A percentile compares a stretch with the other conserved stretches of the same genome.
phyloP scores from a whole-genome alignment of 352 stramenopile genomes.

The Phytophthora europaea region DNA sequence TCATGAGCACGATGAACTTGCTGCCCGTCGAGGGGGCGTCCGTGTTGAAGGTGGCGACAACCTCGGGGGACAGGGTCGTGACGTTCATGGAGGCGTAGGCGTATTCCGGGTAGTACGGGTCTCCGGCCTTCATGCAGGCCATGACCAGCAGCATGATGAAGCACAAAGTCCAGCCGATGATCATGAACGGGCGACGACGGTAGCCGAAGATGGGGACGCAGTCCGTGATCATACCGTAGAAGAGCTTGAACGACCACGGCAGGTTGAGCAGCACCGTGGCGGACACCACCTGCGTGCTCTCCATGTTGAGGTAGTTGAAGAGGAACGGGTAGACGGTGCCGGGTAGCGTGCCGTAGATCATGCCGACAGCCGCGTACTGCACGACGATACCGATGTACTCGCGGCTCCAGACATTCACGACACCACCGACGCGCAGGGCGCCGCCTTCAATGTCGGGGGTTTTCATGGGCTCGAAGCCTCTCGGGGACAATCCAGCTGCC shows the following conservation, averaged over 20 bases:
- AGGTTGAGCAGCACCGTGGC: constrained; percentile 52
- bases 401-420: constrained; percentile 42
- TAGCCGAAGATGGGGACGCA: constrained; percentile 62
- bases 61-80: constrained; percentile 29
- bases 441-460: constrained; percentile 49
- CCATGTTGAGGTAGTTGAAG: constrained; percentile 61
- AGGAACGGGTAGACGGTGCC: constrained; percentile 59
- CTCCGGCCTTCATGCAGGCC: constrained; percentile 46
- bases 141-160: constrained; percentile 54
- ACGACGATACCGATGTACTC: constrained; percentile 56
- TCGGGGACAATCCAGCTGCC: constrained; percentile 29
- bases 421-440: constrained; percentile 49
- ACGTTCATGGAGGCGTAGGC: constrained; percentile 43
- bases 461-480: constrained; percentile 41
- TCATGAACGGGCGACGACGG: constrained; percentile 65
- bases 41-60: constrained; percentile 46
- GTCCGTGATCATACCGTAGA: constrained; percentile 63
- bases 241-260: constrained; percentile 69
- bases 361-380: constrained; percentile 58
- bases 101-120: constrained; percentile 53
- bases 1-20: constrained; percentile 59
- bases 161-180: constrained; percentile 57
- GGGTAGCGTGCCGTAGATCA: constrained; percentile 54
- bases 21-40: constrained; percentile 41
- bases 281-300: constrained; percentile 49